phyloP scores from a whole-genome alignment of 2,329 filamentous ascomycete genomes.

The Lecanoromycetidae sp. region DNA sequence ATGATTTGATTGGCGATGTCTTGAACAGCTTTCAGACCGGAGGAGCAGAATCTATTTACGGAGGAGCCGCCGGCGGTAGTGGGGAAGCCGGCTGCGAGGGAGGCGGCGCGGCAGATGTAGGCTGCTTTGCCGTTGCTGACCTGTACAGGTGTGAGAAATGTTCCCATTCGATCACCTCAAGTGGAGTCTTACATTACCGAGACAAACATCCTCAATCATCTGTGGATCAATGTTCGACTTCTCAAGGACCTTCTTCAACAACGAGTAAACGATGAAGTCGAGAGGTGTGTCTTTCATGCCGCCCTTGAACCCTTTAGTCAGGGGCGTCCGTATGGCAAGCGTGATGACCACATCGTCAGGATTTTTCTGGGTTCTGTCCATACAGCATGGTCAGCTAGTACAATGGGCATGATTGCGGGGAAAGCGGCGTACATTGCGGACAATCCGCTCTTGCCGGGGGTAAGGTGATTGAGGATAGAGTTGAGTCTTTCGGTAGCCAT shows the following conservation, averaged over 20 bases:
- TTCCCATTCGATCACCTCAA: background rate
- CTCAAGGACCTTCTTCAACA: conserved; percentile 63
- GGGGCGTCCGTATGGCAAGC: conserved; percentile 74
- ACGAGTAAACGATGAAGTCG: conserved; percentile 72
- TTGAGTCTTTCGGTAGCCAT: conserved; percentile 81
- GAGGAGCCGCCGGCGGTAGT: conserved; percentile 72
- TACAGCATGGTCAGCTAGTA: conserved; percentile 11
- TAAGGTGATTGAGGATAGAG: conserved; percentile 76
- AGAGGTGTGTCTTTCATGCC: conserved; percentile 89
- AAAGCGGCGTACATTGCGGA: conserved; percentile 57
- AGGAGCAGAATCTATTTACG: conserved; percentile 94
- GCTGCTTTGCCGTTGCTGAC: conserved; percentile 75
- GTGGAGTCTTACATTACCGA: conserved; percentile 63
- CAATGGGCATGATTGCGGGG: background rate
- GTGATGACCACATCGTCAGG: conserved; percentile 96
- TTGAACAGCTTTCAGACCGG: conserved; percentile 86
- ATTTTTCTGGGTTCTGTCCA: conserved; percentile 69
- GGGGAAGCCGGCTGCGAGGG: conserved; percentile 84
- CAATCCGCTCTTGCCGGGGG: conserved; percentile 58
- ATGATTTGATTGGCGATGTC: conserved; percentile 85
- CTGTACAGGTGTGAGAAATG: conserved; percentile 26
- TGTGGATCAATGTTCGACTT: conserved; percentile 67
- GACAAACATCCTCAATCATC: conserved; percentile 76
- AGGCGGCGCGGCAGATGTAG: conserved; percentile 80
- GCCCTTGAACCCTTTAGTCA: conserved; percentile 80